Evolutionary conservation across 805 yeast species (phyloP).

Genomic region (Zygosaccharomyces bailii): DNA sequence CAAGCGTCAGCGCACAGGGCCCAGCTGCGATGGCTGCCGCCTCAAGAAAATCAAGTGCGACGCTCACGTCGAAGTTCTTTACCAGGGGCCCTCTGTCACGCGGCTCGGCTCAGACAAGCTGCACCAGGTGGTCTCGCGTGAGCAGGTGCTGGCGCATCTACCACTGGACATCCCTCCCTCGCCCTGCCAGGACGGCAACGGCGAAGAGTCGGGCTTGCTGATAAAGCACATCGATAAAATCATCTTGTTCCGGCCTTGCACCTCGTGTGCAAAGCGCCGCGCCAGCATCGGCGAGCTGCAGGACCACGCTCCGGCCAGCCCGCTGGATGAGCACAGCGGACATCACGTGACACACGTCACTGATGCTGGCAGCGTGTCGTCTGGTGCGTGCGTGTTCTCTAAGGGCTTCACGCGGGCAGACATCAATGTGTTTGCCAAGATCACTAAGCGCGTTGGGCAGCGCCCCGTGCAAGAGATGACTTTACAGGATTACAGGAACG

Average conservation of each 20-base stretch:
- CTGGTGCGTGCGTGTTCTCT: conserved; percentile 48
- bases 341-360: conserved; percentile 26
- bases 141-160: conserved; percentile 15
- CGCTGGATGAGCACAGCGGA: background rate
- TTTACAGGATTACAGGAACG: conserved; percentile 20
- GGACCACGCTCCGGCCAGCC: background rate
- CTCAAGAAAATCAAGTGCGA: conserved; percentile 69
- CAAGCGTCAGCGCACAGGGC: conserved; percentile 63
- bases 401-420: conserved; percentile 46
- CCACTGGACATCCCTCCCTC: background rate
- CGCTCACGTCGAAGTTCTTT: conserved; percentile 51
- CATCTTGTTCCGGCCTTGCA: conserved; percentile 53
- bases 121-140: conserved; percentile 21
- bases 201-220: conserved; percentile 7
- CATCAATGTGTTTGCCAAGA: conserved; percentile 24
- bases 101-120: conserved; percentile 20
- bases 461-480: conserved; percentile 21
- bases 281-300: conserved; percentile 9
- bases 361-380: conserved; percentile 22
- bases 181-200: background rate
- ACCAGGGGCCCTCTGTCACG: conserved; percentile 26
- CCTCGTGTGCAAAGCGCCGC: conserved; percentile 43
- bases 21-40: conserved; percentile 71
- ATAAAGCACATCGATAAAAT: conserved; percentile 33
- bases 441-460: conserved; percentile 13